These are phyloP conservation scores for Kwoniella sp. DNA, from an alignment of 768 basidiomycete genomes.

Conservation along the genomic window DNA sequence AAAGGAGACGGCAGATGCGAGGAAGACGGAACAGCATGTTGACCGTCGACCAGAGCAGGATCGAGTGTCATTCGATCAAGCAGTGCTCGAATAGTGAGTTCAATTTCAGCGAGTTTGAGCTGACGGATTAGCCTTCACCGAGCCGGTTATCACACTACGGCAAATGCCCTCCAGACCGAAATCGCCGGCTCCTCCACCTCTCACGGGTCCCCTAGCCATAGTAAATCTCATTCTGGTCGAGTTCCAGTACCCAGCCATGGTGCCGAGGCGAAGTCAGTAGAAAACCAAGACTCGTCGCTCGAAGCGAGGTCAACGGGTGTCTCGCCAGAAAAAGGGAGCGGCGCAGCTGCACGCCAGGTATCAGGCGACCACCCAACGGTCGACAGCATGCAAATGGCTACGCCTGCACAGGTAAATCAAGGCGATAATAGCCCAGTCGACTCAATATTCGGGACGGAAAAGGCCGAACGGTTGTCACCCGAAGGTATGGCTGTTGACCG, in stretches of 20 bases:
- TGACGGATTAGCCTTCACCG: conserved; percentile 17
- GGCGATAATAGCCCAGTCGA: conserved; percentile 7
- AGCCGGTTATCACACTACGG: conserved; percentile 14
- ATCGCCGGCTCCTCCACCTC: conserved; percentile 6
- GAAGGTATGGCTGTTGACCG: conserved; percentile 7
- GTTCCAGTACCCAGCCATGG: background rate
- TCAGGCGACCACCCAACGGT: background rate
- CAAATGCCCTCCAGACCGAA: conserved; percentile 8
- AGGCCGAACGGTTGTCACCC: conserved; percentile 1
- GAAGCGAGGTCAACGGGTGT: conserved; percentile 1
- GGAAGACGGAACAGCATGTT: background rate
- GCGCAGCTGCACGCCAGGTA: background rate
- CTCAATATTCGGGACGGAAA: conserved; percentile 18
- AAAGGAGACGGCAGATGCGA: conserved; percentile 17
- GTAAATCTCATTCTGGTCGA: background rate
- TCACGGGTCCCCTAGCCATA: conserved; percentile 7
- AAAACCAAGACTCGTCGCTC: no score
- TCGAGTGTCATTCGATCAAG: conserved; percentile 8
- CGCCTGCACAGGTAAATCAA: background rate
- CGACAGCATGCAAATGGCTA: background rate
- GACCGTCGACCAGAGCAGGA: conserved; percentile 4
- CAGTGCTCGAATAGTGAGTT: conserved; percentile 25
- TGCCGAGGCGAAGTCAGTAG: background rate
- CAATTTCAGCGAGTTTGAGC: background rate
- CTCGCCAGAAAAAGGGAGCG: conserved; percentile 2